Evolutionary conservation across 768 basidiomycete genomes (phyloP).

Genomic region (Solioccasus polychromus): DNA sequence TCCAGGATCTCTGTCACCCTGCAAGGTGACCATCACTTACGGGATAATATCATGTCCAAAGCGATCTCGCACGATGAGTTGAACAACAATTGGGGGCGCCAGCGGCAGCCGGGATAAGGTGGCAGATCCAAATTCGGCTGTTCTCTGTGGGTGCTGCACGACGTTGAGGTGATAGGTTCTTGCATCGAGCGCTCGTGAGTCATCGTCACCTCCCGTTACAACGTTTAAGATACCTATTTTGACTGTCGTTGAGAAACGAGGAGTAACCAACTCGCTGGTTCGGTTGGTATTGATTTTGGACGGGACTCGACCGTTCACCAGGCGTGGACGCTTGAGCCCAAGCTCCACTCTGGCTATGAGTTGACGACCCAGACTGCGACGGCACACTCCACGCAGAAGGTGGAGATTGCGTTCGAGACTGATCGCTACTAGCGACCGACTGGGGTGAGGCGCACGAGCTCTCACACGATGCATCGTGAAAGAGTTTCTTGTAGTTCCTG

Average conservation of each 20-base stretch:
- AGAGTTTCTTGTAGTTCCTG: conserved; percentile 32
- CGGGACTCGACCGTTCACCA: conserved; percentile 33
- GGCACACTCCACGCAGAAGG: conserved; percentile 42
- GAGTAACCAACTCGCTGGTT: conserved; percentile 54
- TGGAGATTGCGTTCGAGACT: conserved; percentile 47
- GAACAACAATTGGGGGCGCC: conserved; percentile 80
- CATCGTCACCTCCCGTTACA: conserved; percentile 9
- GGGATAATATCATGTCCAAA: conserved; percentile 71
- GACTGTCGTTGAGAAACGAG: conserved; percentile 54
- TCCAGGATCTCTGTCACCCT: conserved; percentile 20
- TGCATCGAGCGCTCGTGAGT: conserved; percentile 20
- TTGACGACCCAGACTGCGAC: conserved; percentile 33
- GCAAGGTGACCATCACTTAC: conserved; percentile 49
- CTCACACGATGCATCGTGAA: conserved; percentile 31
- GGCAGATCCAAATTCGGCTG: conserved; percentile 77
- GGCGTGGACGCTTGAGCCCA: conserved; percentile 29
- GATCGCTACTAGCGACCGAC: conserved; percentile 40
- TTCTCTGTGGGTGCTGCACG: conserved; percentile 78
- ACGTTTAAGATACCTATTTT: conserved; percentile 44
- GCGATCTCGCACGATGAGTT: conserved; percentile 70
- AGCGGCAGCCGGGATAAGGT: conserved; percentile 78
- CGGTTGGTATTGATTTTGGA: conserved; percentile 35
- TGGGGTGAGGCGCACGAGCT: conserved; percentile 29
- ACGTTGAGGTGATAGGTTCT: conserved; percentile 81
- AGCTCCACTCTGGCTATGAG: conserved; percentile 20